Percentiles rank a stretch among this genome's conserved stretches.
These are phyloP conservation scores for Trebouxia sp. DNA, from an alignment of 139 green algal genomes.

Conservation along the genomic window DNA sequence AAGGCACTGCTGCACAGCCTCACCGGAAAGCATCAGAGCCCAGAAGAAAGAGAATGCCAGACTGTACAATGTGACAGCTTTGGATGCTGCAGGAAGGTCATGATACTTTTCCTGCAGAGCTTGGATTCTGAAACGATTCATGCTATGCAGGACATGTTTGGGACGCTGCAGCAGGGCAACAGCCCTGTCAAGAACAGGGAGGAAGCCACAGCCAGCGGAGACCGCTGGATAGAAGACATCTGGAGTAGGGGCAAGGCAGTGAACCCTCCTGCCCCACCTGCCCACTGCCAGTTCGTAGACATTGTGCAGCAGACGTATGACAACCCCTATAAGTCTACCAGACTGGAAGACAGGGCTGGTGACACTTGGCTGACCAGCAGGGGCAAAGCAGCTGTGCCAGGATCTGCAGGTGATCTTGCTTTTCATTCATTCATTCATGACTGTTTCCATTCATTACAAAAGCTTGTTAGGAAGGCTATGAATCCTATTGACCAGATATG, in stretches of 20 bases:
- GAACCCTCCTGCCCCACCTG: background rate
- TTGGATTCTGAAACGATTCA: background rate
- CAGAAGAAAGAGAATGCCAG: too few species aligned
- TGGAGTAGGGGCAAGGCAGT: constrained; percentile 29
- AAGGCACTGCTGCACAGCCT: too few species aligned
- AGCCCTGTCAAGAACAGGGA: background rate
- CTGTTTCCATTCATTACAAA: background rate
- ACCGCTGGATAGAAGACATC: constrained; percentile 25
- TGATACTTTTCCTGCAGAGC: too few species aligned
- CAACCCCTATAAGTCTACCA: constrained; percentile 21
- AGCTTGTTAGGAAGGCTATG: background rate
- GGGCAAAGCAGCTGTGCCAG: constrained; percentile 5
- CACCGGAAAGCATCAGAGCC: too few species aligned
- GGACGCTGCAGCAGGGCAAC: constrained; percentile 21
- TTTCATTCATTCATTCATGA: background rate
- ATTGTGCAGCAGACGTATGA: constrained; percentile 21
- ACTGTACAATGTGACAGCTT: too few species aligned
- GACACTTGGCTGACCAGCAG: constrained; percentile 15
- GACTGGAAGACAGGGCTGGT: constrained; percentile 3
- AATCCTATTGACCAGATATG: too few species aligned
- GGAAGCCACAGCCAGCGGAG: constrained; percentile 7
- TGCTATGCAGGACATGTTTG: constrained; percentile 25
- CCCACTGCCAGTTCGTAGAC: constrained; percentile 14
- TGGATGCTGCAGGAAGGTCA: too few species aligned
- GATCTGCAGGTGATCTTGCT: background rate